Evolutionary conservation across 345 rosid genomes (phyloP).

Genomic region (Citrus glauca): DNA sequence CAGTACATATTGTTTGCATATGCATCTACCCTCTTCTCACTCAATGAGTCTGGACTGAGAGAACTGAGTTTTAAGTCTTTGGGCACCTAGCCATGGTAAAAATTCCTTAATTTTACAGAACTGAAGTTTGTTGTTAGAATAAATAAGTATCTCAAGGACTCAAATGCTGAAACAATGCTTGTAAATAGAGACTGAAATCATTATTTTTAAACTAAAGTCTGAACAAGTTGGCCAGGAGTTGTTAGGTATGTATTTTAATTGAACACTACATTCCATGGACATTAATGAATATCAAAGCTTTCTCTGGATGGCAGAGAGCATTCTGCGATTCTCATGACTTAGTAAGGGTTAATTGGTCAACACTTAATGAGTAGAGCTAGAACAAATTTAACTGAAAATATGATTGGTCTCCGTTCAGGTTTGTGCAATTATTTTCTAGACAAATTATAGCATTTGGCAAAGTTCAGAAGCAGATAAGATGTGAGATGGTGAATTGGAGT

Average conservation of each 20-base stretch:
- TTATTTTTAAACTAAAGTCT: neutral
- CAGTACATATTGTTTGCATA: neutral
- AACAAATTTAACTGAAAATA: slow-evolving; percentile 6
- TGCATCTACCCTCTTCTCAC: neutral
- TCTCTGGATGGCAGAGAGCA: neutral
- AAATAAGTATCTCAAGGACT: neutral
- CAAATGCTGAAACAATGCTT: neutral
- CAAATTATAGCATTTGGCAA: slow-evolving; percentile 60
- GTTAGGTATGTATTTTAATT: neutral
- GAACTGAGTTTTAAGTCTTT: neutral
- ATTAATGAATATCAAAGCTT: neutral
- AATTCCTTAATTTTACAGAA: no score
- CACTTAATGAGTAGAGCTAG: neutral
- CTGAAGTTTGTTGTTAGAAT: neutral
- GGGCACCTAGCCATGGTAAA: neutral
- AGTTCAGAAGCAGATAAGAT: slow-evolving; percentile 68
- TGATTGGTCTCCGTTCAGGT: slow-evolving; percentile 39
- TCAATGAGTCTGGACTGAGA: neutral
- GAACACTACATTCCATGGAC: neutral
- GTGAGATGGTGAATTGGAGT: slow-evolving; percentile 38
- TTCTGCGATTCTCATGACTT: neutral
- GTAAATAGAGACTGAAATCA: neutral
- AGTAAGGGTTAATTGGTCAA: neutral
- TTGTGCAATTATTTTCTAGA: slow-evolving; percentile 53
- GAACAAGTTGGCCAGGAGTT: neutral